Base-by-base conservation (phyloP, 352 stramenopile genomes). In the Globisporangium camurandrum region DNA sequence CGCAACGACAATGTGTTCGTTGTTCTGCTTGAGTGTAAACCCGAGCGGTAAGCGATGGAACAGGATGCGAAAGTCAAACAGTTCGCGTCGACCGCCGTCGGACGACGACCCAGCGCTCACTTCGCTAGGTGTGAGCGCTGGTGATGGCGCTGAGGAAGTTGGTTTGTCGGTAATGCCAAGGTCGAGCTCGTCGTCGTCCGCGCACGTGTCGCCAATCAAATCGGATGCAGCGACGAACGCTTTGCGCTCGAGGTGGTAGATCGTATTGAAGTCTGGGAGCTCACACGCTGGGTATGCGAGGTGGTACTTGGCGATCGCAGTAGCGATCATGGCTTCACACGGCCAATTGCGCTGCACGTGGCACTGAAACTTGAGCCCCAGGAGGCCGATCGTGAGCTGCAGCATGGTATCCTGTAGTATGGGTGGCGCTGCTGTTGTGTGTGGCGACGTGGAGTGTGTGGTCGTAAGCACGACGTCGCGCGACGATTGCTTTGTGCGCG, bases 41-140 rank as follows among this genome's bases (percentile, higher is more conserved):
- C 84, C 84, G 19, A 95, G 67, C 37, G 84, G 84, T 14, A 93
- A 71, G 28, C 78, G 83, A 62, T 95, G 81, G 54, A 95, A 95
- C 33, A 89, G 51, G 46, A 95, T 65, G 22, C 66, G 64, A 49
- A 95, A 93, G 49, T 87, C 78, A 48, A 72, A 66, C 43, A 50
- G 62, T 54, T 84, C 38, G 19, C 55, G 59, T 8, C n/a, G 16
- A 11, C 36, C 36, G n/a, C 62, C 54, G 33, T 46, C 53, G n/a
- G n/a, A n/a, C 17, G 39, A 52, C 26, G 65, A 46, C 11, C 61
- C 55, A 24, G 57, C 55, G 56, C 69, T 64, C 34, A 66, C 50
- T 27, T 55, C 57, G 46, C 63, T 69, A 27, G n/a, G 5, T 5
- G 53, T 34, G 6, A 49, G 9, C 3, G 40, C 41, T 23, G 16